Evolutionary conservation across 495 filamentous ascomycete genomes (phyloP), one percentile per base, ranked within the genome.

Genomic region (Cairneyella variabilis): DNA sequence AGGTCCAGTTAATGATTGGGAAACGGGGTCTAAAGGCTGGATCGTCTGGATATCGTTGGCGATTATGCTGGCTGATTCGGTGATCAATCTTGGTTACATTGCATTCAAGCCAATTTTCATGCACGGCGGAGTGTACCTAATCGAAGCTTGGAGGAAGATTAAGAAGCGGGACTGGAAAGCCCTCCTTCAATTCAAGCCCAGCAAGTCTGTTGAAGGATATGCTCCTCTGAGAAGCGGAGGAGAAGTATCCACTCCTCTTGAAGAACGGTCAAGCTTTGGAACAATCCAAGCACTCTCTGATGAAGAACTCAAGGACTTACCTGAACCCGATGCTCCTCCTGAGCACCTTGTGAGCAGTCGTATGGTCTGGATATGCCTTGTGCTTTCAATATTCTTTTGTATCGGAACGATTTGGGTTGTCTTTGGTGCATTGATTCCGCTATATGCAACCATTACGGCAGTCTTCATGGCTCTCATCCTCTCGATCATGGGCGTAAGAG

Each of bases 41-140:
- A 96, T 99, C 53, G 88, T 97, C 0, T 99, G 93, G 93, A 72
- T 92, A 1, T 92, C 88, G 51, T 69, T 99, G 26, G 90, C 93
- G 1, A 95, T 99, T 56, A 99, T 99, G 93, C 79, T 99, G 56
- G 86, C 89, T 7, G 93, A 99, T 69, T 88, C 91, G 2, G 71
- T 97, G 3, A 78, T 97, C 48, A 96, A 88, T 59, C 77, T 99
- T 17, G 83, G 88, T 3, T 91, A 89, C 73, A 75, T 99, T 21
- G 75, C 90, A 5, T 51, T 86, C 9, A 82, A 79, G 23, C 84
- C 87, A 6, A 47, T 85, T 1, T 60, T 87, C 11, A 56, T 56
- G 2, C 66, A 69, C 51, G 68, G 64, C 12, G 70, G 17, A 22
- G 26, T 48, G 3, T 58, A 53, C 46, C 9, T 57, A 14, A 9